Evolutionary conservation across 2,329 filamentous ascomycete genomes (phyloP).

Genomic region (Periconia macrospinosa): DNA sequence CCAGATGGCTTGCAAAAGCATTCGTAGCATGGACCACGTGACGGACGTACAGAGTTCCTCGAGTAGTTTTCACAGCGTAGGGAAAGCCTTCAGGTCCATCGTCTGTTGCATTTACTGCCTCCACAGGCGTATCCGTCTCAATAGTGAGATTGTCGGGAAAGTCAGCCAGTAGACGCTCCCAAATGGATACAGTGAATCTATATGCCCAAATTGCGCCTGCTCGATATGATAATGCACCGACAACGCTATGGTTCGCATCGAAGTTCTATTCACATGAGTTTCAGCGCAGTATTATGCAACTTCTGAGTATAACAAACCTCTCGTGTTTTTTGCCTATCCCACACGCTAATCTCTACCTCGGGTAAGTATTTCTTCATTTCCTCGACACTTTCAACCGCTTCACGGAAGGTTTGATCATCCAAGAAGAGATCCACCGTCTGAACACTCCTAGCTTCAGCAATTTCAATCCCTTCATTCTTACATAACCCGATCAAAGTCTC

Average conservation of each 20-base stretch:
- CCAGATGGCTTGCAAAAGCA: slow-evolving; percentile 54
- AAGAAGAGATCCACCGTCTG: slow-evolving; percentile 13
- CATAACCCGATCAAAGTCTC: slow-evolving; percentile 7
- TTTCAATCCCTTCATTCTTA: slow-evolving; percentile 7
- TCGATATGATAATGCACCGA: slow-evolving; percentile 23
- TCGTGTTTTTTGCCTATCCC: not conserved
- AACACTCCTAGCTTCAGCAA: slow-evolving; percentile 11
- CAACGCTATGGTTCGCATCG: slow-evolving; percentile 11
- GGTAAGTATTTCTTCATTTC: slow-evolving; percentile 4
- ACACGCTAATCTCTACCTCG: slow-evolving; percentile 5
- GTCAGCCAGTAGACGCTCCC: slow-evolving; percentile 3
- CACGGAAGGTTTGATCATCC: slow-evolving; percentile 4
- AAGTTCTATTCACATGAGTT: slow-evolving; percentile 4
- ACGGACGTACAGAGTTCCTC: slow-evolving; percentile 49
- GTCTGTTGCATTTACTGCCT: slow-evolving; percentile 22
- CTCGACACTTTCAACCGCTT: slow-evolving; percentile 1
- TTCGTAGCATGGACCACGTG: slow-evolving; percentile 64
- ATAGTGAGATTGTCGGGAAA: slow-evolving; percentile 34
- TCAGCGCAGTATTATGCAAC: not conserved
- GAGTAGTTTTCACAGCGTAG: slow-evolving; percentile 46
- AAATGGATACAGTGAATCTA: slow-evolving; percentile 14
- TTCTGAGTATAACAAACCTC: slow-evolving; percentile 1
- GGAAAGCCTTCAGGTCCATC: slow-evolving; percentile 39
- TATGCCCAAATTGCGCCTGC: slow-evolving; percentile 34
- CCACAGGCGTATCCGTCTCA: slow-evolving; percentile 44